Percentiles rank a stretch among this genome's conserved stretches.
phyloP scores from a whole-genome alignment of 768 basidiomycete species.

The Russula earlei region DNA sequence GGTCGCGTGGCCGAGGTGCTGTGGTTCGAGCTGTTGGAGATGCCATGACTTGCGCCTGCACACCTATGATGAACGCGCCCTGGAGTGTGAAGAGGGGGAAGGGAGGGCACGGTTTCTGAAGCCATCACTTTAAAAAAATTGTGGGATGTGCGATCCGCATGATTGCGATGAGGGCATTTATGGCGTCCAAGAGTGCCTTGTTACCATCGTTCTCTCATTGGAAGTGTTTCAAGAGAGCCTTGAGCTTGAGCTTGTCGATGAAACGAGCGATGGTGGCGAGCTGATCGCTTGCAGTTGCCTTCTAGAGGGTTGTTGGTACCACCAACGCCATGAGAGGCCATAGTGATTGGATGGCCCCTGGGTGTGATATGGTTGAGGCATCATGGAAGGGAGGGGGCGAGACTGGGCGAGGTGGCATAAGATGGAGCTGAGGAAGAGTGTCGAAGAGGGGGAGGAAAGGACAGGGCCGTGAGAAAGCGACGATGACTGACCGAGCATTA shows the following conservation, averaged over 20 bases:
- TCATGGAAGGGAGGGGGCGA: no score
- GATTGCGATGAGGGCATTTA: constrained; percentile 13
- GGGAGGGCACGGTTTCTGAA: no score
- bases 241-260: constrained; percentile 2
- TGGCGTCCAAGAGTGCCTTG: constrained; percentile 13
- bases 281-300: not conserved
- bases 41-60: constrained; percentile 14
- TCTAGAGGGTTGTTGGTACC: not conserved
- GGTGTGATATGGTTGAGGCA: no score
- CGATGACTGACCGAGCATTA: no score
- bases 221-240: not conserved
- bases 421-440: no score
- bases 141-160: not conserved
- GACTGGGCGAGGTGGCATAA: no score
- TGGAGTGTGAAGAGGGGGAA: not conserved
- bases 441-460: no score
- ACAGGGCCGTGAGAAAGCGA: no score
- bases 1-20: not conserved
- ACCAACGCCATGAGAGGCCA: not conserved
- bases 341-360: not conserved
- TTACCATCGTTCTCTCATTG: constrained; percentile 7
- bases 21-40: not conserved
- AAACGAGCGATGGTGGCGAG: constrained; percentile 2
- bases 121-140: no score
- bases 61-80: constrained; percentile 20